Evolutionary conservation across 2,329 filamentous ascomycete genomes (phyloP).

Genomic region (Aspergillus niger): DNA sequence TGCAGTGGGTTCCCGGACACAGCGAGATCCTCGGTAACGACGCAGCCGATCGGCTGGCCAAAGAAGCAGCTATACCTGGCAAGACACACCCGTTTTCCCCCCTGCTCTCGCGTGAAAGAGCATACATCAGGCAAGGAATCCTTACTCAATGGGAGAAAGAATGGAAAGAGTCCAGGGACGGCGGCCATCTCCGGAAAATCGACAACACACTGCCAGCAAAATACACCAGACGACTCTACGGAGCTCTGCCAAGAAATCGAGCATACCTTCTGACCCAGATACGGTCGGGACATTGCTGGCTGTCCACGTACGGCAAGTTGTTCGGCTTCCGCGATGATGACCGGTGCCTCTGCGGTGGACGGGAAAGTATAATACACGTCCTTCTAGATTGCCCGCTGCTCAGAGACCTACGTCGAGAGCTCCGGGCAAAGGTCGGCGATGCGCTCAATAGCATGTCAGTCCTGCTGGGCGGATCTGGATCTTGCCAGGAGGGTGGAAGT

Average conservation of each 20-base stretch:
- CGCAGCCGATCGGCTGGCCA: constrained; percentile 9
- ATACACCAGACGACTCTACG: constrained; percentile 16
- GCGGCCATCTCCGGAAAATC: constrained; percentile 13
- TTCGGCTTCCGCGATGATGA: constrained; percentile 16
- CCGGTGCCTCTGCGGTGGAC: constrained; percentile 21
- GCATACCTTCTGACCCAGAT: constrained; percentile 26
- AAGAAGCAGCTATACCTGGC: not conserved
- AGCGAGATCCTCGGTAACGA: too few species aligned
- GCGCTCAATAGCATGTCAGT: constrained; percentile 24
- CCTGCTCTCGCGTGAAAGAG: constrained; percentile 16
- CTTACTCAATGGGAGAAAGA: constrained; percentile 15
- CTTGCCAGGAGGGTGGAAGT: constrained; percentile 12
- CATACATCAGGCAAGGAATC: constrained; percentile 13
- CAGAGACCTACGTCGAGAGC: too few species aligned
- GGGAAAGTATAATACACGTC: constrained; percentile 25
- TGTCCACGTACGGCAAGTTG: constrained; percentile 19
- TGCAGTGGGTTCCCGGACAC: too few species aligned
- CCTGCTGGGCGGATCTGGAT: constrained; percentile 26
- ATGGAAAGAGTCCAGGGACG: constrained; percentile 14
- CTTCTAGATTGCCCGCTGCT: constrained; percentile 24
- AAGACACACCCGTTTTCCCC: constrained; percentile 14
- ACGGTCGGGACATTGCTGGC: constrained; percentile 26
- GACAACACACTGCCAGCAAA: constrained; percentile 12
- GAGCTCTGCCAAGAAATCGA: constrained; percentile 18
- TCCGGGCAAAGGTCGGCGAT: constrained; percentile 19